phyloP scores from a whole-genome alignment of 148 eudicot genomes.

The Vaccinium vitisidaea region DNA sequence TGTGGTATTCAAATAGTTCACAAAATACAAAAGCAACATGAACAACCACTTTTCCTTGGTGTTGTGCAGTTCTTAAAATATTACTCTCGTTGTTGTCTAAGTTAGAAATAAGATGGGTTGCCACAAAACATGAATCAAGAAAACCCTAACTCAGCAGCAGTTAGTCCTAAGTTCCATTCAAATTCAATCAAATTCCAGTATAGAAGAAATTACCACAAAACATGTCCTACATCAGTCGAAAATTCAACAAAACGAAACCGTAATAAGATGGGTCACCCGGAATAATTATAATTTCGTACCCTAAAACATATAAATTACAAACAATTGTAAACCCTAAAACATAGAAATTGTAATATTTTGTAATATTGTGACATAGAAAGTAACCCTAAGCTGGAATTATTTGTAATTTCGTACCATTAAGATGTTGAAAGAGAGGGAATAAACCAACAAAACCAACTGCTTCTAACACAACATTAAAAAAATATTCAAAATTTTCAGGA shows the following conservation, averaged over 20 bases:
- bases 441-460: neutral
- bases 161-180: neutral
- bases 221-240: neutral
- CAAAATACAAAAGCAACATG: neutral
- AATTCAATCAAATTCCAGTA: neutral
- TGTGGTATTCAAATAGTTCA: neutral
- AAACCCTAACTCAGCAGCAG: neutral
- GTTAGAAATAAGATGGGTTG: neutral
- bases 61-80: neutral
- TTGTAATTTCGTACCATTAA: neutral
- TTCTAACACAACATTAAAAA: too few species aligned
- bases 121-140: neutral
- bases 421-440: neutral
- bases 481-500: neutral
- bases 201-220: neutral
- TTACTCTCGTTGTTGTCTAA: neutral
- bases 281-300: neutral
- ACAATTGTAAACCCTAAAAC: too few species aligned
- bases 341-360: too few species aligned
- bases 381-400: too few species aligned
- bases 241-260: neutral
- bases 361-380: too few species aligned
- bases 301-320: neutral
- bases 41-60: neutral
- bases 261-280: neutral